Evolutionary conservation across 2,329 filamentous ascomycete species (phyloP).

Genomic region (Pseudopyrenochaeta lycopersici): DNA sequence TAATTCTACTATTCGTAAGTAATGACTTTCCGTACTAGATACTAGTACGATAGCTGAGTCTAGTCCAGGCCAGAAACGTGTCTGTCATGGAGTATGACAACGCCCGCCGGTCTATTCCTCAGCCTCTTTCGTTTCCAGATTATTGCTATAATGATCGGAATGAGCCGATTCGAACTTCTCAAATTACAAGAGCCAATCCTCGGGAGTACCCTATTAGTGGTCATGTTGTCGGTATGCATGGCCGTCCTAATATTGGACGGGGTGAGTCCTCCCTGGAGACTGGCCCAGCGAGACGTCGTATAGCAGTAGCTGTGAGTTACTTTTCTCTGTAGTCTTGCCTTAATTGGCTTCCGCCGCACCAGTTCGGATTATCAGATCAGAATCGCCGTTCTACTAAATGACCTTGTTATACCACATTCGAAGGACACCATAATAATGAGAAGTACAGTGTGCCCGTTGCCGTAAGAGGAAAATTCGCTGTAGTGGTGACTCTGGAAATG

Average conservation of each 20-base stretch:
- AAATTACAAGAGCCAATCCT: conserved; percentile 30
- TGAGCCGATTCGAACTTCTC: conserved; percentile 24
- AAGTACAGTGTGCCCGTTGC: conserved; percentile 80
- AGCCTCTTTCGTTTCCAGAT: conserved; percentile 13
- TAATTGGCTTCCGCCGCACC: neutral
- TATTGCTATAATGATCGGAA: conserved; percentile 40
- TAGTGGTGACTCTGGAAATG: conserved; percentile 82
- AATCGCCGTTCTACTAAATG: too few species aligned
- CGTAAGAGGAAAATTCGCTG: conserved; percentile 95
- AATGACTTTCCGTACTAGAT: neutral
- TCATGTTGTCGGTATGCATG: conserved; percentile 25
- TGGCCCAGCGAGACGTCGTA: conserved; percentile 58
- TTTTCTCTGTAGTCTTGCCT: neutral
- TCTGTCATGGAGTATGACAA: conserved; percentile 24
- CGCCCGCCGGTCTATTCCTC: conserved; percentile 24
- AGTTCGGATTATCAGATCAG: too few species aligned
- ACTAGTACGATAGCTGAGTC: neutral
- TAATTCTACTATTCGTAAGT: neutral
- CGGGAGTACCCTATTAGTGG: conserved; percentile 36
- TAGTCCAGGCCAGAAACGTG: conserved; percentile 6
- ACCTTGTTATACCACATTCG: too few species aligned
- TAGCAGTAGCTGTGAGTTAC: conserved; percentile 53
- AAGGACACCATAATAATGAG: conserved; percentile 1
- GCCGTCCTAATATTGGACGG: conserved; percentile 10
- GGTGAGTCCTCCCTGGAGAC: conserved; percentile 44